phyloP scores from a whole-genome alignment of 345 rosid genomes.

The Populus deltoides region DNA sequence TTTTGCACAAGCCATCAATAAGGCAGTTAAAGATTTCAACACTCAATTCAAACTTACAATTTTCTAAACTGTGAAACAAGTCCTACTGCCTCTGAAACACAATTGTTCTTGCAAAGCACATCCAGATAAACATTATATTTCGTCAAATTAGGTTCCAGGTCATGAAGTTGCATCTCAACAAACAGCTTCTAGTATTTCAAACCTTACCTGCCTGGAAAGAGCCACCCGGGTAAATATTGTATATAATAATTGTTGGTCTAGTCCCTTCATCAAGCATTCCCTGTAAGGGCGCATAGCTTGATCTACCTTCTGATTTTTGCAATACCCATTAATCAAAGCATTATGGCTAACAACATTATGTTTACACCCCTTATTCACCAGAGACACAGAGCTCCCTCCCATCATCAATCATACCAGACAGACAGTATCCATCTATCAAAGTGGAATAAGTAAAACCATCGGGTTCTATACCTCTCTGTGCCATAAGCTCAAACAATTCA shows the following conservation, averaged over 20 bases:
- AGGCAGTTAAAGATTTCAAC: slow-evolving; percentile 22
- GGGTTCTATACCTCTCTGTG: slow-evolving; percentile 16
- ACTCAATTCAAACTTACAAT: neutral
- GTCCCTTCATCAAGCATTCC: slow-evolving; percentile 17
- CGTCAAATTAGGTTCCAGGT: neutral
- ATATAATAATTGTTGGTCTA: slow-evolving; percentile 21
- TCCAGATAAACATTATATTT: slow-evolving; percentile 8
- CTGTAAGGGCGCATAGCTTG: slow-evolving; percentile 16
- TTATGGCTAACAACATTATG: slow-evolving; percentile 16
- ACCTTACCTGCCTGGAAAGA: slow-evolving; percentile 23
- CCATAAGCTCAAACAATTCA: slow-evolving; percentile 17
- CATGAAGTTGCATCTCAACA: slow-evolving; percentile 19
- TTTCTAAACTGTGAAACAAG: slow-evolving; percentile 13
- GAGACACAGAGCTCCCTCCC: slow-evolving; percentile 16
- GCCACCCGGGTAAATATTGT: slow-evolving; percentile 15
- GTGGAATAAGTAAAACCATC: slow-evolving; percentile 9
- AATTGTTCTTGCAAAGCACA: slow-evolving; percentile 34
- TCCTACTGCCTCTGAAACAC: slow-evolving; percentile 25
- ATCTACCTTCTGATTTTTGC: slow-evolving; percentile 13
- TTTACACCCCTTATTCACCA: slow-evolving; percentile 15
- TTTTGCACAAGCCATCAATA: slow-evolving; percentile 24
- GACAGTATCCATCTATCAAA: slow-evolving; percentile 24
- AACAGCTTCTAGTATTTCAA: slow-evolving; percentile 22
- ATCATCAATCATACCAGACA: slow-evolving; percentile 14
- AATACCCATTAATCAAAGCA: slow-evolving; percentile 21